Evolutionary conservation across 2,329 filamentous ascomycete genomes (phyloP).

Genomic region (Aspergillus sp.): DNA sequence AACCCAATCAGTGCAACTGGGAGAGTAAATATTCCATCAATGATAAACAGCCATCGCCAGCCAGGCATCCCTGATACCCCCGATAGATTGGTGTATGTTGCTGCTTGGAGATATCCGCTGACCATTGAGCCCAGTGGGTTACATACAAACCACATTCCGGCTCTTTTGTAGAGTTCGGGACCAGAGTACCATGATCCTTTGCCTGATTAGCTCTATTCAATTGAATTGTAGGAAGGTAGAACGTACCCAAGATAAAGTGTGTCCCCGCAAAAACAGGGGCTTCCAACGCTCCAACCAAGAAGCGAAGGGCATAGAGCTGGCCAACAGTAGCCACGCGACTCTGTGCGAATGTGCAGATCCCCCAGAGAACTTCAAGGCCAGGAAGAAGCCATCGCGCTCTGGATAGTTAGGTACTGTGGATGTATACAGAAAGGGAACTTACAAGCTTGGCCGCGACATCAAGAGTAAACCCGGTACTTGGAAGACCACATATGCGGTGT

Average conservation of each 20-base stretch:
- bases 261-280: constrained; percentile 29
- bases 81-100: constrained; percentile 49
- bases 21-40: constrained; percentile 54
- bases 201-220: neutral
- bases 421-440: constrained; percentile 2
- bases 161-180: constrained; percentile 49
- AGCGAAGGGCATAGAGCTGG: constrained; percentile 30
- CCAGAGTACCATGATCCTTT: constrained; percentile 38
- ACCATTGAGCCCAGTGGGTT: constrained; percentile 53
- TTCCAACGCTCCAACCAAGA: constrained; percentile 30
- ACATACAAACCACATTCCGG: constrained; percentile 51
- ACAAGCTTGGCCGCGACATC: constrained; percentile 25
- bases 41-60: constrained; percentile 56
- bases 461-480: constrained; percentile 25
- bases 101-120: constrained; percentile 54
- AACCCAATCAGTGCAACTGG: constrained; percentile 53
- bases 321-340: constrained; percentile 25
- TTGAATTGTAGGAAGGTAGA: neutral
- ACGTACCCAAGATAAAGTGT: constrained; percentile 25
- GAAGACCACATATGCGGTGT: constrained; percentile 26
- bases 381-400: constrained; percentile 27
- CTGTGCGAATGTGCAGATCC: constrained; percentile 30
- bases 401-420: neutral
- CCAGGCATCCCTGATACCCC: constrained; percentile 47
- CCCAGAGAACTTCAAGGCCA: constrained; percentile 28